A percentile compares a stretch with the other conserved stretches of the same genome.
Conservation (phyloP, 1,284 basidiomycete species). For the Pisolithus thermaeus region DNA sequence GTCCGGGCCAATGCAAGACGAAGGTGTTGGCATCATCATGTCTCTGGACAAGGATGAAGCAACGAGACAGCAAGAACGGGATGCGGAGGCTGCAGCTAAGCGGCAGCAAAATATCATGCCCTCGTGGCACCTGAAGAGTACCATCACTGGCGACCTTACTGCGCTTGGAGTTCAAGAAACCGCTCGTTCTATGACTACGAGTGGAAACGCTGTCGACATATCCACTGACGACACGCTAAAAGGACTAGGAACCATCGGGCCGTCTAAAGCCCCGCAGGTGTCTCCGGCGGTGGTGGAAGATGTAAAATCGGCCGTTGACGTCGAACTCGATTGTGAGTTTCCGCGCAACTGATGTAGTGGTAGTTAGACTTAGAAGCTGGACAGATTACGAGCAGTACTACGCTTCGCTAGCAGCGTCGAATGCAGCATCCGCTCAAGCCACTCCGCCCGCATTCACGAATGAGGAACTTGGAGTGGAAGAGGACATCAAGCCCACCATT, state of each 20-base stretch:
- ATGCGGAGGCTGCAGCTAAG: slow-evolving; percentile 70
- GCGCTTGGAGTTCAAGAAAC: slow-evolving; percentile 74
- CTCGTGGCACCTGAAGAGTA: slow-evolving; percentile 91
- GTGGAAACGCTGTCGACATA: slow-evolving; percentile 27
- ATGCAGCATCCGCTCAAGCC: slow-evolving; percentile 48
- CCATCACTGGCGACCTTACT: slow-evolving; percentile 88
- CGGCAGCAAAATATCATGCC: slow-evolving; percentile 88
- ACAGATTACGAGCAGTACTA: slow-evolving; percentile 77
- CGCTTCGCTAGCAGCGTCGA: slow-evolving; percentile 62
- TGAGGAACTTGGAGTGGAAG: slow-evolving; percentile 56
- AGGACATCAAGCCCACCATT: slow-evolving; percentile 59
- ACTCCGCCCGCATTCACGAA: slow-evolving; percentile 50
- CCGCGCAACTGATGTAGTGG: background rate
- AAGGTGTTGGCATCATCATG: slow-evolving; percentile 74
- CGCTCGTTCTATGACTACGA: slow-evolving; percentile 39
- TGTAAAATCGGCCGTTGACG: slow-evolving; percentile 51
- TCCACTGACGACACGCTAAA: slow-evolving; percentile 66
- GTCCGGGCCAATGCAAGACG: slow-evolving; percentile 55
- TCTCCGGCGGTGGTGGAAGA: slow-evolving; percentile 38
- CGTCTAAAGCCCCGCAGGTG: slow-evolving; percentile 27
- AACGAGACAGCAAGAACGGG: slow-evolving; percentile 58
- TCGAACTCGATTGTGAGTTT: slow-evolving; percentile 58
- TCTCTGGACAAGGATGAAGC: slow-evolving; percentile 79
- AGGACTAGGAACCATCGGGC: slow-evolving; percentile 53
- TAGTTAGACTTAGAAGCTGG: slow-evolving; percentile 3